Evolutionary conservation across 257 asterid species (phyloP).

Genomic region (Cinchona pubescens): DNA sequence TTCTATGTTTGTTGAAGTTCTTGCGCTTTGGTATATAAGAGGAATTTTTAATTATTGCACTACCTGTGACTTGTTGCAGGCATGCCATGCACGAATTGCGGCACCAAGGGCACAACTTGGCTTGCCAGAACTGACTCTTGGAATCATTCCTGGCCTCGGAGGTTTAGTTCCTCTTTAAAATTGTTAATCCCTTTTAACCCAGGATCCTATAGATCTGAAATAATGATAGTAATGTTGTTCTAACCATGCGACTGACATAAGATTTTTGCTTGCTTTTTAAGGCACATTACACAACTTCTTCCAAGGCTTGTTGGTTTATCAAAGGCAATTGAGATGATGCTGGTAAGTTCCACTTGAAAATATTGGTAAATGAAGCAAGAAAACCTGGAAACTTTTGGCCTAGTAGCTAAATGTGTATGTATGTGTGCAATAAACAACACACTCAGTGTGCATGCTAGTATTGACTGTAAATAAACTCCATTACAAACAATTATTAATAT

Average conservation of each 20-base stretch:
- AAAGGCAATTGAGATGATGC: slow-evolving; percentile 78
- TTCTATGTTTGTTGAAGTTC: neutral
- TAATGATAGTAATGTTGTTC: neutral
- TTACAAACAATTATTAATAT: neutral
- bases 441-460: neutral
- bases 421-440: too few relatives aligned
- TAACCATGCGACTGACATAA: neutral
- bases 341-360: slow-evolving; percentile 55
- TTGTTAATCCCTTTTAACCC: slow-evolving; percentile 13
- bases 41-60: slow-evolving; percentile 2
- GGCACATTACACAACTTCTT: slow-evolving; percentile 98
- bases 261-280: slow-evolving; percentile 29
- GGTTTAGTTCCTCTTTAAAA: slow-evolving; percentile 40
- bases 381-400: neutral
- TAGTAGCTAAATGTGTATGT: neutral
- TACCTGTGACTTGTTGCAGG: slow-evolving; percentile 44
- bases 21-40: neutral
- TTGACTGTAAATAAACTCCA: neutral
- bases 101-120: slow-evolving; percentile 76
- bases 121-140: slow-evolving; percentile 95
- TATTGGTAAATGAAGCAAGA: slow-evolving; percentile 10
- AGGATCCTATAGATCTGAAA: neutral
- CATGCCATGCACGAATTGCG: slow-evolving; percentile 94
- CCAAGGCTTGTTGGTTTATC: slow-evolving; percentile 92
- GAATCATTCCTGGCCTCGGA: slow-evolving; percentile 94